Conservation (phyloP, 495 filamentous ascomycete species). For the Zalerion maritima region DNA sequence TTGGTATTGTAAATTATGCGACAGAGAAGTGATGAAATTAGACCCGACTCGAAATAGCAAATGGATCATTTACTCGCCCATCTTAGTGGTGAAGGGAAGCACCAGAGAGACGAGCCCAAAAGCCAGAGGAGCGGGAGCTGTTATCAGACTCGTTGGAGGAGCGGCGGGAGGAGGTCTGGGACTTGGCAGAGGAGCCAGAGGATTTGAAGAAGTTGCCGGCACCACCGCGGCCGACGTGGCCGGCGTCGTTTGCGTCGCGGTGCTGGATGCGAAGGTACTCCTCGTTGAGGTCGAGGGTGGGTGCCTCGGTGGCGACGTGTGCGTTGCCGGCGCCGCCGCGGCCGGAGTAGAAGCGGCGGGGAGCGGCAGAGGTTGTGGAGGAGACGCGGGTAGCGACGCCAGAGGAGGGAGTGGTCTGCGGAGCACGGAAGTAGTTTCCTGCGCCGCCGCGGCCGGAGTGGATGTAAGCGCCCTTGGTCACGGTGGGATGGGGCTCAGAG, state of each 20-base stretch:
- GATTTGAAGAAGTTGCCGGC: constrained; percentile 69
- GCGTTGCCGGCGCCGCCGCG: constrained; percentile 88
- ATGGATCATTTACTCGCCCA: too few species aligned
- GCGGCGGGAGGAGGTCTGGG: too few species aligned
- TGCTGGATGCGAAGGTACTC: constrained; percentile 54
- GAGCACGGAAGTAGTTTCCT: constrained; percentile 69
- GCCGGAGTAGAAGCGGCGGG: constrained; percentile 56
- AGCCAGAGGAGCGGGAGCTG: too few species aligned
- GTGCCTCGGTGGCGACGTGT: constrained; percentile 45
- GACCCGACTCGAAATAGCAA: too few species aligned
- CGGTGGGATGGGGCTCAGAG: constrained; percentile 68
- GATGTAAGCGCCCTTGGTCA: constrained; percentile 45
- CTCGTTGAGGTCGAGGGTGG: constrained; percentile 84
- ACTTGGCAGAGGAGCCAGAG: too few species aligned
- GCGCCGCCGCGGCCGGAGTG: constrained; percentile 78
- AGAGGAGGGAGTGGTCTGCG: constrained; percentile 37
- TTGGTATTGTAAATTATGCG: too few species aligned
- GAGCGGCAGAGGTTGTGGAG: constrained; percentile 6
- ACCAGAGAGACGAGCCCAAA: too few species aligned
- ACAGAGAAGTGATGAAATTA: too few species aligned
- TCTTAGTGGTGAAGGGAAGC: too few species aligned
- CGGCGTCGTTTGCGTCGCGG: constrained; percentile 44
- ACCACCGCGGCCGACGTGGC: constrained; percentile 76
- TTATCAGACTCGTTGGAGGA: too few species aligned
- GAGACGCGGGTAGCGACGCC: constrained; percentile 18